Percentiles rank a stretch among this genome's conserved stretches.
Evolutionary conservation across 225 moss, liverwort and hornwort genomes (phyloP).

Genomic region (Lunularia cruciata): DNA sequence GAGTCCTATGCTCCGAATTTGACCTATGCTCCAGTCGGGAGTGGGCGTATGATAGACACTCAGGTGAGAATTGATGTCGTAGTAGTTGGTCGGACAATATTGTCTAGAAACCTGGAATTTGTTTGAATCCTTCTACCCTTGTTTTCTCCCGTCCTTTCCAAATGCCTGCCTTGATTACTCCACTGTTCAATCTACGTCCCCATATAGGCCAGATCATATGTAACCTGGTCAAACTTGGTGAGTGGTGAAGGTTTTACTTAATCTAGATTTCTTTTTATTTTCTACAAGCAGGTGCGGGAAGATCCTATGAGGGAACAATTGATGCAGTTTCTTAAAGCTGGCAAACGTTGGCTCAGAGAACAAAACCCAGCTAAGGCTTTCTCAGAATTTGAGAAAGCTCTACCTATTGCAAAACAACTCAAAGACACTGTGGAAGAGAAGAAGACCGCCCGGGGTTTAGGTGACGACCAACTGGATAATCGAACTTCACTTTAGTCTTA

Average conservation of each 20-base stretch:
- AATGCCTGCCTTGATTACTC: too few species aligned
- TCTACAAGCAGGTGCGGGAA: constrained; percentile 41
- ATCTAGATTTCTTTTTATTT: too few species aligned
- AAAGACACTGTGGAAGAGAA: constrained; percentile 85
- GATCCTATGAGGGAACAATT: constrained; percentile 60
- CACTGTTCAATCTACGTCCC: too few species aligned
- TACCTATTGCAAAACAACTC: constrained; percentile 55
- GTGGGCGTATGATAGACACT: constrained; percentile 49
- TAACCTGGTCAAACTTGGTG: too few species aligned
- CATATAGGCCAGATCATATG: too few species aligned
- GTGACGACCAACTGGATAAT: constrained; percentile 40
- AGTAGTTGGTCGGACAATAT: neutral
- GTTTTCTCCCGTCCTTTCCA: neutral
- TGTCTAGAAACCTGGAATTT: too few species aligned
- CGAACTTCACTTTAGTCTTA: too few species aligned
- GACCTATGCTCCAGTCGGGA: constrained; percentile 89
- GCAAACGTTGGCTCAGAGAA: constrained; percentile 85
- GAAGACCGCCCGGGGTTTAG: constrained; percentile 90
- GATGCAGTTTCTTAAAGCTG: constrained; percentile 62
- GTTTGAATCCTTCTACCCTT: neutral
- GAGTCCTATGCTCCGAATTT: constrained; percentile 94
- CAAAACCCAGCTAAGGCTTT: constrained; percentile 65
- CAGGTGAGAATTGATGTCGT: constrained; percentile 27
- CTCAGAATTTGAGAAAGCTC: constrained; percentile 63
- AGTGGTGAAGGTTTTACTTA: too few species aligned